Conservation (phyloP, 2,329 filamentous ascomycete genomes). For the Alternaria sp. region DNA sequence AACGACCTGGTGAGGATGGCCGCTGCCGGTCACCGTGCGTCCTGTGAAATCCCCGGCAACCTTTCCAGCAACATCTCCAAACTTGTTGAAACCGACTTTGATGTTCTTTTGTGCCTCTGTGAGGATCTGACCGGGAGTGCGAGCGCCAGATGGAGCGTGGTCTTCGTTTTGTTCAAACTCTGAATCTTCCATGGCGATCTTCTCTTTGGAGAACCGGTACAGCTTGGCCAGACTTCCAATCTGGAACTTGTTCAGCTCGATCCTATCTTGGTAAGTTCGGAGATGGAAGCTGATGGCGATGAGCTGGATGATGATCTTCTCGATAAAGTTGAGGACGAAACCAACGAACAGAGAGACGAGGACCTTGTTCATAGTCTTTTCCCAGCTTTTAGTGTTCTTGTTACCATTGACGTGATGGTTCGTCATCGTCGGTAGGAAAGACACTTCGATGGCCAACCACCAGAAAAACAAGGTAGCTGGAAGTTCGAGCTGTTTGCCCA, state of each 20-base stretch:
- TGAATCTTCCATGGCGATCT: slow-evolving; percentile 74
- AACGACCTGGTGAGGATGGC: slow-evolving; percentile 85
- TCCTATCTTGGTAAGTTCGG: slow-evolving; percentile 87
- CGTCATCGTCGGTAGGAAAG: slow-evolving; percentile 83
- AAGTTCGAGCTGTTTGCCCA: slow-evolving; percentile 84
- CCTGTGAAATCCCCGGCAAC: slow-evolving; percentile 94
- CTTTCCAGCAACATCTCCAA: slow-evolving; percentile 84
- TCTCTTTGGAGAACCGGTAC: slow-evolving; percentile 70
- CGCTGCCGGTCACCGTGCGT: slow-evolving; percentile 70
- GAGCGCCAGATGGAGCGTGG: slow-evolving; percentile 63
- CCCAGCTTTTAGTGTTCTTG: slow-evolving; percentile 69
- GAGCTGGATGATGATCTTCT: slow-evolving; percentile 94
- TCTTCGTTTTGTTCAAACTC: slow-evolving; percentile 71
- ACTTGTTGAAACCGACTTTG: slow-evolving; percentile 76
- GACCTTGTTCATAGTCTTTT: slow-evolving; percentile 81
- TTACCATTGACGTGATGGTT: slow-evolving; percentile 67
- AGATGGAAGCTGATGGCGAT: slow-evolving; percentile 94
- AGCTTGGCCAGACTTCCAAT: slow-evolving; percentile 73
- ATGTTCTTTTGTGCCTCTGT: slow-evolving; percentile 76
- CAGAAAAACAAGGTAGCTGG: slow-evolving; percentile 89
- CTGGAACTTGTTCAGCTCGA: slow-evolving; percentile 91
- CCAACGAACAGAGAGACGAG: slow-evolving; percentile 86
- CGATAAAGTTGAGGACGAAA: slow-evolving; percentile 79
- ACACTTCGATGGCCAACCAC: slow-evolving; percentile 86
- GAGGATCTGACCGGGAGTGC: slow-evolving; percentile 77